Evolutionary conservation across 2,329 filamentous ascomycete genomes (phyloP).

Genomic region (Alternaria viburni): DNA sequence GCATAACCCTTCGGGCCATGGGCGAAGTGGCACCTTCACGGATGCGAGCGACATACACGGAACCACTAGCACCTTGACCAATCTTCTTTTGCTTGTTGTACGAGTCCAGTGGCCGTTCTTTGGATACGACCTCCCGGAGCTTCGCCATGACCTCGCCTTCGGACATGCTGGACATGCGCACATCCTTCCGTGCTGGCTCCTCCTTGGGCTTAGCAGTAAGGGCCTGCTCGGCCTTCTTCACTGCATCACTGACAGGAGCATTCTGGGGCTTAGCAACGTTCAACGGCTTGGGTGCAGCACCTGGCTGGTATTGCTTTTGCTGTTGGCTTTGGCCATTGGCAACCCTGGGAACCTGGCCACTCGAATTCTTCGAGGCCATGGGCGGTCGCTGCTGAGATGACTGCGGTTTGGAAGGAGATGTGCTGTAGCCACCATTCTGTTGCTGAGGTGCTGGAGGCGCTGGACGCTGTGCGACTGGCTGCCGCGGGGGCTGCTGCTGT

Average conservation of each 20-base stretch:
- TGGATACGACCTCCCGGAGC: constrained; percentile 91
- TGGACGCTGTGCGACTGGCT: constrained; percentile 73
- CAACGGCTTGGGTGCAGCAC: constrained; percentile 61
- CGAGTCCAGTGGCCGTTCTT: constrained; percentile 90
- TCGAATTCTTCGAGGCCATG: constrained; percentile 35
- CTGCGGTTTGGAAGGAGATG: constrained; percentile 38
- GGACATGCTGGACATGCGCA: constrained; percentile 98
- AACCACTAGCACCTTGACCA: constrained; percentile 95
- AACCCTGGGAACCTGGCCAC: constrained; percentile 51
- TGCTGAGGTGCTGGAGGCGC: constrained; percentile 73
- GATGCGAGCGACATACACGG: constrained; percentile 96
- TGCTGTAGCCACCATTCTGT: constrained; percentile 42
- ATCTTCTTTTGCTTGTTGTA: constrained; percentile 99
- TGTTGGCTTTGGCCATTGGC: constrained; percentile 52
- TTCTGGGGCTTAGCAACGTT: constrained; percentile 57
- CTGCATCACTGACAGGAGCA: constrained; percentile 66
- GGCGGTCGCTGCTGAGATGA: constrained; percentile 38
- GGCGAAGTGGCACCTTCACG: constrained; percentile 85
- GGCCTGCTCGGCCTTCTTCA: constrained; percentile 89
- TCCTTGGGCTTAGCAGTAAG: constrained; percentile 74
- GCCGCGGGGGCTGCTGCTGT: constrained; percentile 60
- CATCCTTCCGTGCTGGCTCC: constrained; percentile 82
- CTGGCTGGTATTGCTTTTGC: constrained; percentile 50
- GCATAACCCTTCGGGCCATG: constrained; percentile 78
- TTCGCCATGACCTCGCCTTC: constrained; percentile 97